These are phyloP conservation scores for Catharanthus roseus DNA, from an alignment of 257 asterid species.

Conservation along the genomic window DNA sequence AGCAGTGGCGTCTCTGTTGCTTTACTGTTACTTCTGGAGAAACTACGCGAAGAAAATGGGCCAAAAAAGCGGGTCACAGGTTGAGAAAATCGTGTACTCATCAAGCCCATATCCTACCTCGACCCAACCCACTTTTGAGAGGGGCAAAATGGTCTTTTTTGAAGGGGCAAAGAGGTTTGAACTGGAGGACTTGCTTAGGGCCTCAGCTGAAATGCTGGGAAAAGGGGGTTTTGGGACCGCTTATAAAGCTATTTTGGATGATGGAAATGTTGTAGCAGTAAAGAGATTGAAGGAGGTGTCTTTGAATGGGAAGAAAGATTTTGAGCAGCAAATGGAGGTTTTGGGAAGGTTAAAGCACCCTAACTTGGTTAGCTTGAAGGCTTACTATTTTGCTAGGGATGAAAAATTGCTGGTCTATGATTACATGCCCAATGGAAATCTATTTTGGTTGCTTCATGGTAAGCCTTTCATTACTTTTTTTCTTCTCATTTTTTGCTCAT, in stretches of 20 bases:
- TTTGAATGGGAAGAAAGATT: conserved; percentile 57
- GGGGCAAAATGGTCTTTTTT: conserved; percentile 73
- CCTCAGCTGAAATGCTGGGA: conserved; percentile 94
- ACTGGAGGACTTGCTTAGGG: conserved; percentile 81
- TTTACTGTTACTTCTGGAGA: conserved; percentile 65
- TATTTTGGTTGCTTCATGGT: conserved; percentile 97
- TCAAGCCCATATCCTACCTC: conserved; percentile 68
- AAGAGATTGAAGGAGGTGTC: conserved; percentile 70
- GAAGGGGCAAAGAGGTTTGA: conserved; percentile 77
- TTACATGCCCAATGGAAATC: conserved; percentile 75
- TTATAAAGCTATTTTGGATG: conserved; percentile 79
- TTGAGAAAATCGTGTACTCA: conserved; percentile 59
- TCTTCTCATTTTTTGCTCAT: neutral
- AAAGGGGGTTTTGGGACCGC: conserved; percentile 88
- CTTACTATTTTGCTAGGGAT: conserved; percentile 75
- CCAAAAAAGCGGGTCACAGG: conserved; percentile 24
- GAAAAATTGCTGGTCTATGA: conserved; percentile 77
- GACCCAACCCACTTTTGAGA: conserved; percentile 35
- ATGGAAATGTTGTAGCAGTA: conserved; percentile 79
- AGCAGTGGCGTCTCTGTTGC: conserved; percentile 40
- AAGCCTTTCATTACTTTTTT: conserved; percentile 15
- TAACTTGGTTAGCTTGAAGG: conserved; percentile 71
- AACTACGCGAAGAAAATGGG: conserved; percentile 23
- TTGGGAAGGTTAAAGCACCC: conserved; percentile 71
- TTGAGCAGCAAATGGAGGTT: conserved; percentile 86